Percentiles rank a stretch among this genome's conserved stretches.
These are phyloP conservation scores for Colletotrichum filicis DNA, from an alignment of 2,329 filamentous ascomycete genomes.

Conservation along the genomic window DNA sequence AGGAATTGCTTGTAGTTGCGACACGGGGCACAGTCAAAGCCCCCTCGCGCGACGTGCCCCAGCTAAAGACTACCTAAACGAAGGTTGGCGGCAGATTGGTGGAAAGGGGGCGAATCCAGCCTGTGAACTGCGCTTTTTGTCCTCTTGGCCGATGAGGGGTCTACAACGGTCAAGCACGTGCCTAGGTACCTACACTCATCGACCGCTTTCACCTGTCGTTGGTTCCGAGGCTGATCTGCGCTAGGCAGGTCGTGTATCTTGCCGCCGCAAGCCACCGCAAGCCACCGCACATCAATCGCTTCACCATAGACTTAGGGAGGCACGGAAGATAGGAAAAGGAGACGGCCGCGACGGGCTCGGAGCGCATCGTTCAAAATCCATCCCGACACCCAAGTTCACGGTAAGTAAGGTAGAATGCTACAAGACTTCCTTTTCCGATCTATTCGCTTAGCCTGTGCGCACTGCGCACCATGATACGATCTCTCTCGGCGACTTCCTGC, in stretches of 20 bases:
- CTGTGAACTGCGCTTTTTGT: background rate
- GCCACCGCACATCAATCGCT: conserved; percentile 11
- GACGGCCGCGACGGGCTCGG: background rate
- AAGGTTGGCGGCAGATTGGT: background rate
- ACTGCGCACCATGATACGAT: background rate
- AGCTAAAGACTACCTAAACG: background rate
- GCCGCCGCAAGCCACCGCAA: conserved; percentile 19
- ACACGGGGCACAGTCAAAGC: conserved; percentile 23
- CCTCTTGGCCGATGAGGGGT: background rate
- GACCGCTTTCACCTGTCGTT: background rate
- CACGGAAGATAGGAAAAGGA: background rate
- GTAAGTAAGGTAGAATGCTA: background rate
- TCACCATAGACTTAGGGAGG: background rate
- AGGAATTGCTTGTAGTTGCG: conserved; percentile 3
- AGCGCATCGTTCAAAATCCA: background rate
- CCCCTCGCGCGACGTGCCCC: background rate
- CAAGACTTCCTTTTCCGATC: background rate
- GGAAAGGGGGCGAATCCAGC: background rate
- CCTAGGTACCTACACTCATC: background rate
- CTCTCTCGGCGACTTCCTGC: no score
- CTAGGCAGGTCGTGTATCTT: conserved; percentile 17
- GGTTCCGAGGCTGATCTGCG: conserved; percentile 26
- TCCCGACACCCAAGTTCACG: background rate
- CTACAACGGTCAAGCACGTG: background rate
- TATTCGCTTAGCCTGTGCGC: background rate